Percentiles rank a stretch among this genome's conserved stretches.
Evolutionary conservation across 345 rosid genomes (phyloP).

Genomic region (Raphanus sativus): DNA sequence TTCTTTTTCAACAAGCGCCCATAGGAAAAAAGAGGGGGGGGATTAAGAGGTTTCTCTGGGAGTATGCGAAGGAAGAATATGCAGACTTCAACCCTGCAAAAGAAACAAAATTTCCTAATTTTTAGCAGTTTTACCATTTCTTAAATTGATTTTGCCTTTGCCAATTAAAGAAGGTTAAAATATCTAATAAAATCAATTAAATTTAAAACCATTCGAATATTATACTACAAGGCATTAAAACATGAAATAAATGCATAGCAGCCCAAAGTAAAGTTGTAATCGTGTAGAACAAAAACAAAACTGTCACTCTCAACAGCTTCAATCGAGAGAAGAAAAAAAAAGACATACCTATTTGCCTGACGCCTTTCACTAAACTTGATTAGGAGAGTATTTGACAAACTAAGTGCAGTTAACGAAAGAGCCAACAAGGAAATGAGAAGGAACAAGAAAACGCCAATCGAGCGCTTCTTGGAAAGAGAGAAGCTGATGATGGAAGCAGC

Average conservation of each 20-base stretch:
- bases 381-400: slow-evolving; percentile 44
- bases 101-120: background rate
- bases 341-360: slow-evolving; percentile 64
- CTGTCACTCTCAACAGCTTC: slow-evolving; percentile 35
- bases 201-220: too few species aligned
- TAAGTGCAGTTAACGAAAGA: slow-evolving; percentile 94
- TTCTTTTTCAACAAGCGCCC: slow-evolving; percentile 48
- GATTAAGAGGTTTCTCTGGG: slow-evolving; percentile 41
- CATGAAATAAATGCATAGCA: background rate
- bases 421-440: slow-evolving; percentile 78
- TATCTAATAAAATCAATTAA: background rate
- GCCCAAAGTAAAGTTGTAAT: too few species aligned
- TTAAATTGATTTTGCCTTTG: background rate
- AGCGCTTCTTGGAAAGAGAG: slow-evolving; percentile 87
- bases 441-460: slow-evolving; percentile 82
- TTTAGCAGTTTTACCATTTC: background rate
- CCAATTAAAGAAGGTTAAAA: background rate
- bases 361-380: slow-evolving; percentile 48
- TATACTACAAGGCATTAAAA: background rate
- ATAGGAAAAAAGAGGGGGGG: slow-evolving; percentile 40
- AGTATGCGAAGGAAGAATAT: slow-evolving; percentile 45
- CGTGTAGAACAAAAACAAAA: slow-evolving; percentile 21
- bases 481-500: slow-evolving; percentile 58
- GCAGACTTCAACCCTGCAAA: slow-evolving; percentile 62
- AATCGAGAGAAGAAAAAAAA: slow-evolving; percentile 9